Evolutionary conservation across 371 early-diverging fungal species (phyloP).

Genomic region (Mortierella sp.): DNA sequence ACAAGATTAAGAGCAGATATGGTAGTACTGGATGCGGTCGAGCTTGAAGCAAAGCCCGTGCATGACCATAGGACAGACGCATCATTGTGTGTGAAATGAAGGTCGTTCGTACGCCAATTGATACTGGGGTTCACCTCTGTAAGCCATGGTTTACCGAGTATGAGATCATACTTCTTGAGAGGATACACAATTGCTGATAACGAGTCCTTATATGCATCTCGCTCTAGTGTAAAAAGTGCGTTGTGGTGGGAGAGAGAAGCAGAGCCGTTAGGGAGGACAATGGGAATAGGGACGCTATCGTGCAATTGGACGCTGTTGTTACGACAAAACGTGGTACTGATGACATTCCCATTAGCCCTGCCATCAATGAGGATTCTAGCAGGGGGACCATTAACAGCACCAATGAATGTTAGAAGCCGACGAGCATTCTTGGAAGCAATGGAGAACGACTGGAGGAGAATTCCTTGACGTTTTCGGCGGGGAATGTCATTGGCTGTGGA

Average conservation of each 20-base stretch:
- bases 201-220: background rate
- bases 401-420: constrained; percentile 10
- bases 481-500: too few species aligned
- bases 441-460: background rate
- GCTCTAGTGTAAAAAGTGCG: background rate
- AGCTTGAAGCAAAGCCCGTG: background rate
- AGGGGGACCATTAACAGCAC: constrained; percentile 1
- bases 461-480: background rate
- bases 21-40: background rate
- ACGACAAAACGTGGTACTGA: background rate
- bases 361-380: constrained; percentile 14
- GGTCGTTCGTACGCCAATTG: constrained; percentile 11
- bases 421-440: background rate
- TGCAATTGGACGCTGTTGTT: background rate
- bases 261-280: background rate
- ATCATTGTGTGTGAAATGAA: constrained; percentile 21
- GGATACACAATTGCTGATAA: background rate
- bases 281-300: background rate
- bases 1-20: constrained; percentile 5
- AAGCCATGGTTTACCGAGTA: too few species aligned
- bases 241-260: background rate
- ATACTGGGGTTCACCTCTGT: too few species aligned
- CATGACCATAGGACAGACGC: background rate
- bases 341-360: constrained; percentile 4
- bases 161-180: too few species aligned